Conservation (phyloP, 495 filamentous ascomycete species). For the Penicillium malachiteum region DNA sequence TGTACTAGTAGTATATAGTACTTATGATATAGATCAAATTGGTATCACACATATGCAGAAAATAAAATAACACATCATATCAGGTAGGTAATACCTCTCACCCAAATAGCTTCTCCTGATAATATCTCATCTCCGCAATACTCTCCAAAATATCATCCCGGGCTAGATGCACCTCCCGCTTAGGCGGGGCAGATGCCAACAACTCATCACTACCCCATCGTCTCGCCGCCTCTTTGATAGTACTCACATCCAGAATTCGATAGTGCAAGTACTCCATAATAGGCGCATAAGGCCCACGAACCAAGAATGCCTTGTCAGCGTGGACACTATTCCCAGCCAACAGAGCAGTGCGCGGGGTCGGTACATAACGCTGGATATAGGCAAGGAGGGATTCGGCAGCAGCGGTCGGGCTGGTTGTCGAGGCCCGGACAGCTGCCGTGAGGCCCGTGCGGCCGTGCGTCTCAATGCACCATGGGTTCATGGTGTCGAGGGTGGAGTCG, state of each 20-base stretch:
- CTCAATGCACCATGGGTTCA: slow-evolving; percentile 70
- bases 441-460: slow-evolving; percentile 73
- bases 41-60: neutral
- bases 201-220: slow-evolving; percentile 72
- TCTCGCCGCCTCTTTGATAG: slow-evolving; percentile 81
- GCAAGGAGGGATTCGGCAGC: slow-evolving; percentile 72
- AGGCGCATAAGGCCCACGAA: slow-evolving; percentile 65
- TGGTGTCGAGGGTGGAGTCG: slow-evolving; percentile 66
- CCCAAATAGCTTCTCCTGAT: slow-evolving; percentile 47
- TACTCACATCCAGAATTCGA: slow-evolving; percentile 87
- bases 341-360: slow-evolving; percentile 60
- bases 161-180: slow-evolving; percentile 77
- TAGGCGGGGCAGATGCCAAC: slow-evolving; percentile 60
- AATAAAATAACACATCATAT: neutral
- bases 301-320: slow-evolving; percentile 80
- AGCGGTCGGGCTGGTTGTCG: slow-evolving; percentile 65
- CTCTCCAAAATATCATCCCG: slow-evolving; percentile 91
- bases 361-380: slow-evolving; percentile 73
- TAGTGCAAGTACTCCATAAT: slow-evolving; percentile 80
- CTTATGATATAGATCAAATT: neutral
- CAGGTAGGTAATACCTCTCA: neutral
- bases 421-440: slow-evolving; percentile 71
- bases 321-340: slow-evolving; percentile 93
- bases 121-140: slow-evolving; percentile 86
- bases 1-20: neutral